Evolutionary conservation across 1,284 basidiomycete genomes (phyloP).

Genomic region (Cystobasidiaceae sp.): DNA sequence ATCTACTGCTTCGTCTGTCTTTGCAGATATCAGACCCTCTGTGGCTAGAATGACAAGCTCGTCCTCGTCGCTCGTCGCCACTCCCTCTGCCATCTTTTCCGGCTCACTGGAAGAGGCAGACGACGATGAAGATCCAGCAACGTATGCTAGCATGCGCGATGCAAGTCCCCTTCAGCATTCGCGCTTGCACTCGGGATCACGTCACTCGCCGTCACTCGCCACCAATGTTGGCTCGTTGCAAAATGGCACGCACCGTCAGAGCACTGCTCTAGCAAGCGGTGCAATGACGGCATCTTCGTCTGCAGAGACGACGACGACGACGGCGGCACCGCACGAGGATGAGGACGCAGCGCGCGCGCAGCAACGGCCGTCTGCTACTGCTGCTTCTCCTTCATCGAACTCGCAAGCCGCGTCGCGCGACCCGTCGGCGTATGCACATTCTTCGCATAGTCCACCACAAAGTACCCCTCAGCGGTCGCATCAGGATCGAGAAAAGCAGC

Average conservation of each 20-base stretch:
- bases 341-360: neutral
- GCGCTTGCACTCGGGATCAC: too few relatives aligned
- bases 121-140: neutral
- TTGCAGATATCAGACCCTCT: too few relatives aligned
- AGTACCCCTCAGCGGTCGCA: neutral
- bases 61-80: neutral
- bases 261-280: neutral
- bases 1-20: neutral
- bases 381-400: neutral
- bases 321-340: neutral
- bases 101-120: neutral
- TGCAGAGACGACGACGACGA: neutral
- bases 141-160: too few relatives aligned
- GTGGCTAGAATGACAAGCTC: too few relatives aligned
- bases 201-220: neutral
- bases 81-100: constrained; percentile 1
- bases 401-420: neutral
- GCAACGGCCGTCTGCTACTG: neutral
- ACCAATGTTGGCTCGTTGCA: neutral
- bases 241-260: too few relatives aligned
- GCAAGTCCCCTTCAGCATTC: too few relatives aligned
- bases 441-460: neutral
- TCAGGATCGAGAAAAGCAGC: neutral
- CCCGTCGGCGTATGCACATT: neutral
- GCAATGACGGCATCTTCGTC: neutral